A percentile compares a stretch with the other conserved stretches of the same genome.
These are phyloP conservation scores for Euphorbia tirucalli DNA, from an alignment of 345 rosid genomes.

Conservation along the genomic window DNA sequence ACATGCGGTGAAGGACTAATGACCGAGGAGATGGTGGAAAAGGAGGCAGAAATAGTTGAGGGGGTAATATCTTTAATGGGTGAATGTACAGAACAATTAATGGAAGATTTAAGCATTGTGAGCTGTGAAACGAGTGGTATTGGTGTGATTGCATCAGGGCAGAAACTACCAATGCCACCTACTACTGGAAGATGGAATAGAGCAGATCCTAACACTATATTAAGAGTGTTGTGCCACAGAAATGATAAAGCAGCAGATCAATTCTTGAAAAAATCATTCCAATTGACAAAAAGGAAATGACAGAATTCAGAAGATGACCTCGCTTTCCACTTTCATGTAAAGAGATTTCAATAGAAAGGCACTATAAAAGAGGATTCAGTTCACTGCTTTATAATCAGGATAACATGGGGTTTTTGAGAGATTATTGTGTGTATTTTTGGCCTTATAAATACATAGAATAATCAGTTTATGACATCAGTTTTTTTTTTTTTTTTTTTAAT, in stretches of 20 bases:
- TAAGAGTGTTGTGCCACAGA: conserved; percentile 76
- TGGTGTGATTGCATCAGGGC: conserved; percentile 43
- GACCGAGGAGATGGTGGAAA: conserved; percentile 55
- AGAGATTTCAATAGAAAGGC: not conserved
- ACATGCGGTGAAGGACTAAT: conserved; percentile 78
- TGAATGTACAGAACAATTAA: conserved; percentile 66
- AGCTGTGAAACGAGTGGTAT: conserved; percentile 55
- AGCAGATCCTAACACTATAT: conserved; percentile 77
- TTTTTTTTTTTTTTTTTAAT: too few relatives aligned
- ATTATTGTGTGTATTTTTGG: not conserved
- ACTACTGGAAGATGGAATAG: conserved; percentile 75
- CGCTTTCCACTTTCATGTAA: conserved; percentile 9
- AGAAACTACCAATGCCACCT: conserved; percentile 75
- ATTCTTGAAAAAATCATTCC: conserved; percentile 70
- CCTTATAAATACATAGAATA: too few relatives aligned
- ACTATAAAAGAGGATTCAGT: too few relatives aligned
- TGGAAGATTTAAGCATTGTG: conserved; percentile 71
- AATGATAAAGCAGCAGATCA: conserved; percentile 63
- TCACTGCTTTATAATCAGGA: conserved; percentile 13
- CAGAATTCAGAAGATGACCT: too few relatives aligned
- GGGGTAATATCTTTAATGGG: conserved; percentile 74
- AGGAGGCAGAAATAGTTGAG: conserved; percentile 70
- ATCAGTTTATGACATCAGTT: too few relatives aligned
- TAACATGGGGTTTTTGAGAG: conserved; percentile 21
- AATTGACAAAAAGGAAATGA: conserved; percentile 61